Evolutionary conservation across 768 basidiomycete genomes (phyloP), one percentile per base, ranked within the genome.

Genomic region (Fomitopsis pulvina): DNA sequence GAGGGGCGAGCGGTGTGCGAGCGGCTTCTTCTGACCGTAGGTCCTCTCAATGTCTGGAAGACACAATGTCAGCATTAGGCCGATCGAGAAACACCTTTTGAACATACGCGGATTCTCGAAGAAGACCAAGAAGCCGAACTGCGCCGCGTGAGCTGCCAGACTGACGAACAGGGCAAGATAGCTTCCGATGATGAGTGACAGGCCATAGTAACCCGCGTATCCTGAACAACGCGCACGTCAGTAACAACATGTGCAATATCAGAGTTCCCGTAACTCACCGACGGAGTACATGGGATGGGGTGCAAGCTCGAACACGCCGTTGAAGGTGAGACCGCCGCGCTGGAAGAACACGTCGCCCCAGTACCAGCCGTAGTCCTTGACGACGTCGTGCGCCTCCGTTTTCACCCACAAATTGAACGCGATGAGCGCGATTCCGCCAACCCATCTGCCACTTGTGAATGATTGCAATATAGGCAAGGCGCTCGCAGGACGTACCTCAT

Each of bases 341-440:
- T 91, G 88, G 72, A 92, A 92, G 70, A 92, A 92, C 50, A 83
- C 83, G 57, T 92, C 90, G 9, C 90, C 93, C 92, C 92, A 92
- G 65, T 93, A 97, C 93, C 92, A 97, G 14, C 93, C 94, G 57
- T 95, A 97, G 61, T 97, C 95, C 60, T 96, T 98, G 53, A 98
- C 93, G 43, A 98, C 92, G 47, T 92, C 79, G 65, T 99, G 96
- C 0, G 96, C 96, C 62, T 98, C 95, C 2, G 87, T 89, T 65
- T 99, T 99, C 54, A 99, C 92, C 93, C 94, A 98, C 29, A 98
- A 76, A 66, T 99, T 98, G 76, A 98, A 98, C 20, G 77, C 78
- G 63, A 98, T 92, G 22, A 99, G 71, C 0, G 80, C 76, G 52
- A 89, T 64, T 4, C 96, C 96, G 20, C 86, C 85, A 40, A 87